Evolutionary conservation across 2,329 filamentous ascomycete species (phyloP).

Genomic region (Arthrocladium fulminans): DNA sequence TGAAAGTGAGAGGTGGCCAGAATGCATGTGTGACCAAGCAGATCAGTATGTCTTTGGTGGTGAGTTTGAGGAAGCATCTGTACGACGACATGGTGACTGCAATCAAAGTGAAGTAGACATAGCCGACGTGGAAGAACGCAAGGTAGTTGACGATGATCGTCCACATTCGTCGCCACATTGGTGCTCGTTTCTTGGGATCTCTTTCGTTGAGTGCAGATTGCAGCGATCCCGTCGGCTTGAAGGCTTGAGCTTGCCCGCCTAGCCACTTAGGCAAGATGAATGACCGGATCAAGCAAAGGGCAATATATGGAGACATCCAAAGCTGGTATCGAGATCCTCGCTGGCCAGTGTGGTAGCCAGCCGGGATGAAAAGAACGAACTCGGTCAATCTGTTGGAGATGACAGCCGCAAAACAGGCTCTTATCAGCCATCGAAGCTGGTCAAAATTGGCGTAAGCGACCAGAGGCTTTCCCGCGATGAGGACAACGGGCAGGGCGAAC

Average conservation of each 20-base stretch:
- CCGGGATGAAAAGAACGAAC: conserved; percentile 49
- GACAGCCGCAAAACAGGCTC: conserved; percentile 45
- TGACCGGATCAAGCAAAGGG: conserved; percentile 48
- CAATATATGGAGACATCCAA: conserved; percentile 57
- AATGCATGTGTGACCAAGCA: conserved; percentile 52
- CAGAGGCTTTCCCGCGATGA: conserved; percentile 48
- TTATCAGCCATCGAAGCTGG: conserved; percentile 52
- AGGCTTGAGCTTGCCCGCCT: conserved; percentile 50
- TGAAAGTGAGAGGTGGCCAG: conserved; percentile 53
- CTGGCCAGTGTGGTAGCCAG: conserved; percentile 52
- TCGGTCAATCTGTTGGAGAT: conserved; percentile 49
- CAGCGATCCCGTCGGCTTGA: conserved; percentile 53
- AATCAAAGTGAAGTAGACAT: conserved; percentile 46
- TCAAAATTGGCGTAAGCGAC: conserved; percentile 46
- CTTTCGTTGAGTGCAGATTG: conserved; percentile 51
- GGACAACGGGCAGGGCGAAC: conserved; percentile 51
- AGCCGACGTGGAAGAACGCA: conserved; percentile 47
- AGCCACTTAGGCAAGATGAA: conserved; percentile 53
- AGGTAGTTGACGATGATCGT: conserved; percentile 49
- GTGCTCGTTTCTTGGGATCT: conserved; percentile 33
- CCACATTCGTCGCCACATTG: conserved; percentile 44
- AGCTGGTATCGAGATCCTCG: conserved; percentile 49
- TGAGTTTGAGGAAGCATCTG: conserved; percentile 39
- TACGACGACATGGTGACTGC: conserved; percentile 44
- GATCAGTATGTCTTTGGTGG: conserved; percentile 37